Conservation (phyloP, 2,329 filamentous ascomycete species). For the Teratosphaeriaceae sp. region DNA sequence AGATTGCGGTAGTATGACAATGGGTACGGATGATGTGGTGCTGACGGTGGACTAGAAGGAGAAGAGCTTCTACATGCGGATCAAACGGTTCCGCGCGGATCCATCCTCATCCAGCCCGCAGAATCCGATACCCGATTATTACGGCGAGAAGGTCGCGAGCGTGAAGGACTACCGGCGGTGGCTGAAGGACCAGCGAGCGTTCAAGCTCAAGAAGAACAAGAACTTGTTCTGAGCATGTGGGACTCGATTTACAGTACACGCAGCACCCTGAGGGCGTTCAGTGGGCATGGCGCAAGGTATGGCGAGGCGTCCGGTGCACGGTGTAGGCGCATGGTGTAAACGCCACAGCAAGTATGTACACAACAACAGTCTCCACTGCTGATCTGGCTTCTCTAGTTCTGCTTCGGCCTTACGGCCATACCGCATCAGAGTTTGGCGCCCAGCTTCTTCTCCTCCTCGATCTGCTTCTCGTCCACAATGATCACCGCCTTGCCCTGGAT, state of each 20-base stretch:
- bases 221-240: slow-evolving; percentile 48
- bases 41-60: slow-evolving; percentile 59
- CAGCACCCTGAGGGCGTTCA: slow-evolving; percentile 8
- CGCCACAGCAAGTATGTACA: background rate
- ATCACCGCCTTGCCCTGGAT: slow-evolving; percentile 51
- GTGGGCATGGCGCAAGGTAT: background rate
- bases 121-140: slow-evolving; percentile 95
- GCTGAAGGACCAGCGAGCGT: slow-evolving; percentile 95
- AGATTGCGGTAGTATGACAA: no score
- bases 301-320: background rate
- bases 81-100: slow-evolving; percentile 89
- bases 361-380: background rate
- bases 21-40: no score
- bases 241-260: background rate
- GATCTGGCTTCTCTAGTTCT: background rate
- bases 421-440: slow-evolving; percentile 28
- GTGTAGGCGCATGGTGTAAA: background rate
- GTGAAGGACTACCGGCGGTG: slow-evolving; percentile 87
- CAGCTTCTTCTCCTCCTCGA: slow-evolving; percentile 38
- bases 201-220: slow-evolving; percentile 77
- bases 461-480: slow-evolving; percentile 44
- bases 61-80: slow-evolving; percentile 82
- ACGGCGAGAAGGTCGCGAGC: slow-evolving; percentile 96
- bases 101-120: slow-evolving; percentile 80
- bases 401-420: no score